These are phyloP conservation scores for Cladosporium oxysporum DNA, from an alignment of 2,329 filamentous ascomycete genomes.

Conservation along the genomic window DNA sequence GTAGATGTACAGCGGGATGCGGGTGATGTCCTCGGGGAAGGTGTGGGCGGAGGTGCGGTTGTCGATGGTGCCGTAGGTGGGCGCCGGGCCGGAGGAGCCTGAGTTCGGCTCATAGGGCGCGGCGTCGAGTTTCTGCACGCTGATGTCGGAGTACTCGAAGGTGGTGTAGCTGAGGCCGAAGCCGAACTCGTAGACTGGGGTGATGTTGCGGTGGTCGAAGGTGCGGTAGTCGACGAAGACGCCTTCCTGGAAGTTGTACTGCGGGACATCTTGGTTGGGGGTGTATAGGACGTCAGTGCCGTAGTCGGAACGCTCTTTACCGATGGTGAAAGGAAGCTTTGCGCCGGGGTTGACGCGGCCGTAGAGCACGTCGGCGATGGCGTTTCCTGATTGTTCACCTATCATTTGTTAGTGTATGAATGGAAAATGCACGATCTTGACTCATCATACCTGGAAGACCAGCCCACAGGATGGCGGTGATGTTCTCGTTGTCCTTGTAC, in stretches of 20 bases:
- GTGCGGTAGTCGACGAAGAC: conserved; percentile 75
- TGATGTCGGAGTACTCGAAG: conserved; percentile 69
- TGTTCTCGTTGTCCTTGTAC: conserved; percentile 70
- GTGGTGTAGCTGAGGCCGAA: conserved; percentile 76
- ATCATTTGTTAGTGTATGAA: conserved; percentile 42
- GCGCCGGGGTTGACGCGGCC: conserved; percentile 72
- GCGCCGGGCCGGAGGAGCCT: conserved; percentile 63
- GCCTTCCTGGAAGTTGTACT: conserved; percentile 71
- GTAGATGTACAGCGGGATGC: conserved; percentile 63
- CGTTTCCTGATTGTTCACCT: conserved; percentile 77
- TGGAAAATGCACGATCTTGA: neutral
- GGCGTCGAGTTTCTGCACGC: conserved; percentile 48
- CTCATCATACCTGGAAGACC: conserved; percentile 50
- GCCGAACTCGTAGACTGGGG: conserved; percentile 75
- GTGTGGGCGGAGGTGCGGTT: conserved; percentile 51
- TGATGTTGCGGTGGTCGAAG: conserved; percentile 56
- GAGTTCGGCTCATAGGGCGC: conserved; percentile 58
- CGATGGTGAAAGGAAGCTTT: conserved; percentile 77
- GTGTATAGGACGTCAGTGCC: conserved; percentile 63
- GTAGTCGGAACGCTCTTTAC: conserved; percentile 64
- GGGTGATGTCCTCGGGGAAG: conserved; percentile 62
- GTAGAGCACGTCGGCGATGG: conserved; percentile 75
- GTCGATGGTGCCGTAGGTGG: conserved; percentile 63
- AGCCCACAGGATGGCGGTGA: conserved; percentile 79
- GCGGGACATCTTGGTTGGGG: conserved; percentile 69